Conservation (phyloP, 345 rosid species). For the Aquilaria sinensis region DNA sequence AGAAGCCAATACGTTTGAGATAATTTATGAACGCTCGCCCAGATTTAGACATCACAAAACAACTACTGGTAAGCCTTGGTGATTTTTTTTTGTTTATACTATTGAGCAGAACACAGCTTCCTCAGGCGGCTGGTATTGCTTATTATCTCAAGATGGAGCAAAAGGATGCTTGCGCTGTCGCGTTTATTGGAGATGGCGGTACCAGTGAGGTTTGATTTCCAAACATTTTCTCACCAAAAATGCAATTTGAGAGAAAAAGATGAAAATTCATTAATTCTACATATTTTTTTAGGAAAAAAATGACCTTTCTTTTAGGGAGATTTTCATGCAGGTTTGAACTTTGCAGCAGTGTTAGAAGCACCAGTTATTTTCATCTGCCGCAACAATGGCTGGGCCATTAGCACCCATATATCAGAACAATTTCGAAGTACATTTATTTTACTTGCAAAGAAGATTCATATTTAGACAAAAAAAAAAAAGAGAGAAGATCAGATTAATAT, state of each 20-base stretch:
- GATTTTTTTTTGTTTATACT: neutral
- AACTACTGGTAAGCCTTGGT: neutral
- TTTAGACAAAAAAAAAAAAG: too few relatives aligned
- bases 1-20: too few relatives aligned
- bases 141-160: conserved; percentile 73
- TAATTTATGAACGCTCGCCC: neutral
- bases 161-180: conserved; percentile 56
- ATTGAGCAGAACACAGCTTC: conserved; percentile 63
- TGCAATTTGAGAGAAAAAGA: too few relatives aligned
- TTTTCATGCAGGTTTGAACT: conserved; percentile 82
- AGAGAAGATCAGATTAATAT: neutral
- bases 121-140: conserved; percentile 75
- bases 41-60: neutral
- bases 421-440: conserved; percentile 47
- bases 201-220: conserved; percentile 57
- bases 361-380: conserved; percentile 73
- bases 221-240: too few relatives aligned
- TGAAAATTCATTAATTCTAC: too few relatives aligned
- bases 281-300: too few relatives aligned
- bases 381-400: conserved; percentile 92
- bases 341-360: conserved; percentile 78
- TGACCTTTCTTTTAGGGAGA: conserved; percentile 47
- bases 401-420: conserved; percentile 66
- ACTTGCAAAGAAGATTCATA: neutral
- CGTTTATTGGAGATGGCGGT: conserved; percentile 70